A percentile compares a stretch with the other conserved stretches of the same genome.
Evolutionary conservation across 129 eudicot genomes (phyloP).

Genomic region (Flaveria sonorensis): DNA sequence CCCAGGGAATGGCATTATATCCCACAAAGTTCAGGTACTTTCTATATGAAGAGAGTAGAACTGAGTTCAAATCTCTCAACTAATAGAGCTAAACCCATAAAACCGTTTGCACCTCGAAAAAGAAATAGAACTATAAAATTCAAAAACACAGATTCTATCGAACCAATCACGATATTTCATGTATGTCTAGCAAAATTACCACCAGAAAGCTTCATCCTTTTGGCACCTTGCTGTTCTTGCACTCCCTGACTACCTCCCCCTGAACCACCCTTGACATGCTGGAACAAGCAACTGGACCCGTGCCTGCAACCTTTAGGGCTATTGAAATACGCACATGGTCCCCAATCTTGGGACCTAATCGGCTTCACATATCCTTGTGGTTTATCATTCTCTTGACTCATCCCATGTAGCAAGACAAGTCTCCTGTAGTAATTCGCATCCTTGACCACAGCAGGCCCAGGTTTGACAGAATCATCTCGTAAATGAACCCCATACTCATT

Average conservation of each 20-base stretch:
- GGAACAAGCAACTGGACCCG: constrained; percentile 41
- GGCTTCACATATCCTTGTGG: constrained; percentile 28
- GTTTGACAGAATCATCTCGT: not conserved
- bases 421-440: constrained; percentile 38
- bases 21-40: not conserved
- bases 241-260: constrained; percentile 7
- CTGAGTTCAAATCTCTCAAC: not conserved
- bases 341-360: constrained; percentile 7
- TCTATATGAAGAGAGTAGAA: not conserved
- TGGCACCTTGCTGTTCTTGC: constrained; percentile 25
- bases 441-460: constrained; percentile 27
- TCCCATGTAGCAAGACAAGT: constrained; percentile 47
- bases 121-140: not conserved
- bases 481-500: constrained; percentile 35
- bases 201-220: constrained; percentile 36
- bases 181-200: constrained; percentile 17
- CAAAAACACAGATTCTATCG: not conserved
- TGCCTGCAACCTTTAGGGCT: constrained; percentile 43
- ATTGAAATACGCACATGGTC: constrained; percentile 37
- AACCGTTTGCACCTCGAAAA: not conserved
- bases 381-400: constrained; percentile 19
- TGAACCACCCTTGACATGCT: constrained; percentile 23
- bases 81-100: not conserved
- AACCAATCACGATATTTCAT: not conserved
- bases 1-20: not conserved